Evolutionary conservation across 257 asterid genomes (phyloP), one percentile per base, ranked within the genome.

Genomic region (Solanum medicagineum): DNA sequence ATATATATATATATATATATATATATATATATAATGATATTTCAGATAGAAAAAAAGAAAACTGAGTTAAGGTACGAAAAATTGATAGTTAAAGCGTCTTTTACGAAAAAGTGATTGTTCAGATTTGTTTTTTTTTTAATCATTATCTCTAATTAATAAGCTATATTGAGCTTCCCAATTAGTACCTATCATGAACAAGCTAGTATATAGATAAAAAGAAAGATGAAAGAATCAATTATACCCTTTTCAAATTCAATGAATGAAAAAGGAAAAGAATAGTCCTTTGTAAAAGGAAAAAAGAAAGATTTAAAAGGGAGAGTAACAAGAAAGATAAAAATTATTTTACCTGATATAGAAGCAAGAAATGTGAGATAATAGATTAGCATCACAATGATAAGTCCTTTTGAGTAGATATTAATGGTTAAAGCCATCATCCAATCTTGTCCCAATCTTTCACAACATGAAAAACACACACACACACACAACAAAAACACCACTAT

Each of bases 291-390:
- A 69, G 15, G 15, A 6, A 22, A 45, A 45, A 36, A 9, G 12
- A 17, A 44, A 4, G 42, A 36, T 7, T 77, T 16, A 8, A 77
- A 11, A 20, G 32, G 22, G 81, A 47, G 81, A 47, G 13, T 22
- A 59, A 47, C 40, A 74, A 47, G 81, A 74, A 74, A 22, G 81
- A 49, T n/a, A 69, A 63, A 66, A n/a, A 51, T 51, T 51, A 32
- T 77, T 47, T 85, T 89, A 92, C 95, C 95, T 90, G 93, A 90
- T 60, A 84, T 81, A 80, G 90, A 89, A 47, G 89, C 87, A 47
- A 86, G 77, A 54, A 91, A 81, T 81, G 89, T 80, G 88, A 89
- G 91, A 47, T 90, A 89, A 45, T 84, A 86, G 68, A 88, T 86
- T 84, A 91, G 80, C 88, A 91, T 83, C 11, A 90, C 80, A 70